Percentiles rank a stretch among this genome's conserved stretches.
These are phyloP conservation scores for Bretziella fagacearum DNA, from an alignment of 2,329 filamentous ascomycete genomes.

Conservation along the genomic window DNA sequence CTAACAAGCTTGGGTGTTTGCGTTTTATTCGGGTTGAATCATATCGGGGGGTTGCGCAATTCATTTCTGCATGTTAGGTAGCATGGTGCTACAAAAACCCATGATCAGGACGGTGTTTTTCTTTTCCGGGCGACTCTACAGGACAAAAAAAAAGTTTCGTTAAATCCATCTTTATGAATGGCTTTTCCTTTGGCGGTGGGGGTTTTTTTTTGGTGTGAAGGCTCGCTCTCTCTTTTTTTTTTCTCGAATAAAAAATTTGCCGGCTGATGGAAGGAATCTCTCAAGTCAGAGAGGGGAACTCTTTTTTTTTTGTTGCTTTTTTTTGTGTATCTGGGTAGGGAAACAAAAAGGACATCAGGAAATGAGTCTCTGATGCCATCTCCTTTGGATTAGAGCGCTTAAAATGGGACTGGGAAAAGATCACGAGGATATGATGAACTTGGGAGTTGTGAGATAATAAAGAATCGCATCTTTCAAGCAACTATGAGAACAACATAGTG, in stretches of 20 bases:
- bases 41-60: slow-evolving; percentile 43
- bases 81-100: slow-evolving; percentile 29
- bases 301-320: no score
- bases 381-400: background rate
- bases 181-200: slow-evolving; percentile 11
- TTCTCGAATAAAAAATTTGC: background rate
- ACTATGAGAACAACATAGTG: background rate
- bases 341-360: background rate
- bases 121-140: slow-evolving; percentile 17
- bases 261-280: background rate
- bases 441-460: background rate
- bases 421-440: background rate
- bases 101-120: slow-evolving; percentile 16
- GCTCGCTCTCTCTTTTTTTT: background rate
- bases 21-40: slow-evolving; percentile 36
- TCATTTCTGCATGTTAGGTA: slow-evolving; percentile 44
- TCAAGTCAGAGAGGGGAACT: no score
- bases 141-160: slow-evolving; percentile 16
- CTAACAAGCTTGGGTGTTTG: slow-evolving; percentile 28
- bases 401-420: slow-evolving; percentile 3
- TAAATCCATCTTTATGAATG: slow-evolving; percentile 12
- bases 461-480: background rate
- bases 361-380: background rate
- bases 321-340: background rate
- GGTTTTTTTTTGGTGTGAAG: slow-evolving; percentile 4